Percentiles rank a stretch among this genome's conserved stretches.
Evolutionary conservation across 495 filamentous ascomycete species (phyloP).

Genomic region (Penicillium silybi): DNA sequence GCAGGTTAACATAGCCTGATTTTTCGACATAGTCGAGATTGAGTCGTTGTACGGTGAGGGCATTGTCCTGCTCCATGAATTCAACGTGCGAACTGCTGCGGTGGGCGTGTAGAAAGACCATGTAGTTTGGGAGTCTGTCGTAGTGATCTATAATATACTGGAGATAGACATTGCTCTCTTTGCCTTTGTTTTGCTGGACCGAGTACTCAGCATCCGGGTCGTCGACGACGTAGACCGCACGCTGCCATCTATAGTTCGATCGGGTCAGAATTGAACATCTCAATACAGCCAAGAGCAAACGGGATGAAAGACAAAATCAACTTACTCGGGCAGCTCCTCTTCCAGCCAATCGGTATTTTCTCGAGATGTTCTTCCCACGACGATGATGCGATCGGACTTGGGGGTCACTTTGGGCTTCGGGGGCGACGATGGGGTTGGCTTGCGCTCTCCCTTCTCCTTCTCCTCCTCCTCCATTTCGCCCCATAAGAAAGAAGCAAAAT

Average conservation of each 20-base stretch:
- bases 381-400: constrained; percentile 29
- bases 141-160: constrained; percentile 52
- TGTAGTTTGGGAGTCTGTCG: constrained; percentile 39
- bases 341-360: constrained; percentile 42
- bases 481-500: neutral
- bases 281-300: neutral
- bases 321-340: constrained; percentile 37
- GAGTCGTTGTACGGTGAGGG: constrained; percentile 32
- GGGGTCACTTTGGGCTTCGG: constrained; percentile 12
- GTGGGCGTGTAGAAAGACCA: constrained; percentile 50
- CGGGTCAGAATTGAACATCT: neutral
- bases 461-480: neutral
- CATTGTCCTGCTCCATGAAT: constrained; percentile 42
- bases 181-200: constrained; percentile 44
- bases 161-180: constrained; percentile 47
- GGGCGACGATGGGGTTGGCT: neutral
- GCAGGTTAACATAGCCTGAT: constrained; percentile 47
- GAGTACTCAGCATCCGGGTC: constrained; percentile 41
- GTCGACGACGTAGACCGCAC: constrained; percentile 58
- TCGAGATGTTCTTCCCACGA: constrained; percentile 34
- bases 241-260: constrained; percentile 34
- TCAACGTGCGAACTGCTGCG: constrained; percentile 41
- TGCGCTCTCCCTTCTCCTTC: neutral
- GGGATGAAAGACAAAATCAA: neutral
- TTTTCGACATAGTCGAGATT: constrained; percentile 38